Conservation (phyloP, 305 asterid genomes). For the Rubia peregrina region DNA sequence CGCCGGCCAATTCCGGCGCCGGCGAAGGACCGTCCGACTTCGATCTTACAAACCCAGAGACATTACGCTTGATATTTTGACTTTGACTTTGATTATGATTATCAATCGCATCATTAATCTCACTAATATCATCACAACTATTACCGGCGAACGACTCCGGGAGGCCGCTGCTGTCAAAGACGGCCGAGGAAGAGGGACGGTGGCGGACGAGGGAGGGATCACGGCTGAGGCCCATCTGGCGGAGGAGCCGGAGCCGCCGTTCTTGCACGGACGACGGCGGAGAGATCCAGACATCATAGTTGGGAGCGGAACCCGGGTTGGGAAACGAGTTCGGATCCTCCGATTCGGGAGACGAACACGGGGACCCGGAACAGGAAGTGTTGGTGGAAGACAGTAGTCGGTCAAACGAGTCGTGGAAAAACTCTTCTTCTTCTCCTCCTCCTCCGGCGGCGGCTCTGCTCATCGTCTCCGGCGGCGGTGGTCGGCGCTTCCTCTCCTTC, state of each 20-base stretch:
- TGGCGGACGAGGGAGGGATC: constrained; percentile 69
- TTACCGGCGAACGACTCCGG: constrained; percentile 19
- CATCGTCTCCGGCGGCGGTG: constrained; percentile 28
- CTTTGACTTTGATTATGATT: constrained; percentile 1
- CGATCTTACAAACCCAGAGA: constrained; percentile 43
- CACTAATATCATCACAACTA: neutral
- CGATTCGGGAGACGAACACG: constrained; percentile 43
- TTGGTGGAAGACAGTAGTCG: constrained; percentile 76
- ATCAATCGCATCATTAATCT: constrained; percentile 11
- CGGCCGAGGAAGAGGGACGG: constrained; percentile 35
- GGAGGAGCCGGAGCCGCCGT: constrained; percentile 61
- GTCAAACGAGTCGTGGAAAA: constrained; percentile 84
- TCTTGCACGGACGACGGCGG: constrained; percentile 79
- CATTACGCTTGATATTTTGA: constrained; percentile 20
- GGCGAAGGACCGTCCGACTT: constrained; percentile 39
- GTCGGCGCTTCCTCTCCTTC: neutral
- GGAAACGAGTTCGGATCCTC: constrained; percentile 20
- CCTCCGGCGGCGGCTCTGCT: constrained; percentile 40
- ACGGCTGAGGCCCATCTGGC: constrained; percentile 68
- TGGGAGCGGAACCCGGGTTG: constrained; percentile 24
- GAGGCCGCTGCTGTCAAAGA: constrained; percentile 17
- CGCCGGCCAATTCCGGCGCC: constrained; percentile 21
- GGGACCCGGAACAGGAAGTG: constrained; percentile 75
- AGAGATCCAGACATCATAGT: constrained; percentile 90
- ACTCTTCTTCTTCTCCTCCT: constrained; percentile 45